Base-by-base conservation (phyloP, 2,329 filamentous ascomycete genomes). In the Epichloe amarillans region DNA sequence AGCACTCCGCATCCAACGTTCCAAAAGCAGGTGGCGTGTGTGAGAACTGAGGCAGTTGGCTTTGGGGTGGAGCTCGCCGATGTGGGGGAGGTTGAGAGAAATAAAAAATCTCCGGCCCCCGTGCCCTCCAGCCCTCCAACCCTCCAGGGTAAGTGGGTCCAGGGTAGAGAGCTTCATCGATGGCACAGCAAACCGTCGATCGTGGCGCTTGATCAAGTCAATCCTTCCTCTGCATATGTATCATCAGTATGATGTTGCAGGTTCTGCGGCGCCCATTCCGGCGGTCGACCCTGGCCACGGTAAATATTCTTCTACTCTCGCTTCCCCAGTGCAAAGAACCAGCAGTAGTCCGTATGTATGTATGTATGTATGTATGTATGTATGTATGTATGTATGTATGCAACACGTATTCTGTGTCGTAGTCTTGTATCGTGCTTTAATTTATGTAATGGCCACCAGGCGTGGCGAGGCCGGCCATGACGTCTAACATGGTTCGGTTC, bases 161-260 rank as follows among this genome's bases (percentile, higher is more conserved):
- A 35, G 47, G 43, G 30, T 36, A 36, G 43, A 4, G 17, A 7
- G 19, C 36, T 46, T 38, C 47, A 15, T 52, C 51, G 51, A 52
- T 52, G 42, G 8, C 51, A 47, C 51, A 45, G 47, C 47, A 35
- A 50, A 36, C 21, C 19, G 5, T 30, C 51, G 51, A 52, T 52
- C 51, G 26, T 41, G 26, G 26, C 26, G 8, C 26, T 30, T 30
- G 8, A 30, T 30, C 26, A 30, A 30, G 26, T 30, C 26, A 8
- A 8, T 10, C 26, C 8, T 30, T 30, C 26, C 8, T 10, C 26
- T 10, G 2, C 7, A 5, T 23, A 37, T 30, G 23, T 26, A 47
- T 50, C n/a, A 47, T 50, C n/a, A 17, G 23, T 26, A 26, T 50
- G 21, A 35, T 26, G 33, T 15, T 21, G 15, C 35, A 17, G 38